Base-by-base conservation (phyloP, 345 rosid species). In the Arabis alpina region DNA sequence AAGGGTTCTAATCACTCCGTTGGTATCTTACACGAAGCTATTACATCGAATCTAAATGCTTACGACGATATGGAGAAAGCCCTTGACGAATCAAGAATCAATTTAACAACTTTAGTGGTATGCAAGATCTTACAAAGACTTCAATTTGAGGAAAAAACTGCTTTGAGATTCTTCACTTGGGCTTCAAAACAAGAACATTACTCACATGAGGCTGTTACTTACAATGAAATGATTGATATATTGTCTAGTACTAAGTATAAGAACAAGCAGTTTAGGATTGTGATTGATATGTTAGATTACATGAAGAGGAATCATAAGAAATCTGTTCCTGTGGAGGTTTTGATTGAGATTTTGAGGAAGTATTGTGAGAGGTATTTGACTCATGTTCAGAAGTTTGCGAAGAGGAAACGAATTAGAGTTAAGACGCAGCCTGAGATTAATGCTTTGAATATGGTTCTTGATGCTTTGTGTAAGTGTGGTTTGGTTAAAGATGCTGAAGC, bases 401-500 rank as follows among this genome's bases (percentile, higher is more conserved):
- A 86, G 80, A 87, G 83, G 85, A 94, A 89, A 87, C 84, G 81
- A 80, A 82, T 89, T 65, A 83, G 89, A 81, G 90, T 89, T 70
- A 91, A 88, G 83, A 94, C 90, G 0, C 98, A 88, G 75, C 93
- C 93, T 0, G 98, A 94, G 81, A 82, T 91, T 44, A 92, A 91
- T 28, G 93, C 96, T 6, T 81, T 94, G 9, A 94, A 91, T 71
- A 76, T 91, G 84, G 75, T 89, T 44, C 77, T 91, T 60, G 98
- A 94, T 81, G 85, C 97, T 72, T 61, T 91, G 72, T 94, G 98
- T 63, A 91, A 91, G 80, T 89, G 96, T 72, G 74, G 92, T 75
- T 71, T 89, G 68, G 87, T 89, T 1, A 83, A 85, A 70, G 89
- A 91, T 44, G 96, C 88, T 9, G 91, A 85, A 60, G 72, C 60